phyloP scores from a whole-genome alignment of 352 stramenopile genomes.

The Globisporangium yorkense region DNA sequence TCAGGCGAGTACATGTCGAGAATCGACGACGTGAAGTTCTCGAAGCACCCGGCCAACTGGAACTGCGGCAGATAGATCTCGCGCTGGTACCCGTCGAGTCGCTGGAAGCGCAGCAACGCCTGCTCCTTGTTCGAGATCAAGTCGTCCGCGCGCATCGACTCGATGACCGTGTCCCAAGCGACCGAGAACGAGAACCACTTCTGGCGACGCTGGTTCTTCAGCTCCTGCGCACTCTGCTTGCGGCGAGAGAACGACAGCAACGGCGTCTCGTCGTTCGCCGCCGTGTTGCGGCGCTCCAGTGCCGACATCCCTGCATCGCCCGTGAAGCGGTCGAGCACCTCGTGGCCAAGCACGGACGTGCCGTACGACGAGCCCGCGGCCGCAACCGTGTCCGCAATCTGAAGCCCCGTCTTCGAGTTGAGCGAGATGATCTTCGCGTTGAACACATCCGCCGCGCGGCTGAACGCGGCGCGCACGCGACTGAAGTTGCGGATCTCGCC shows the following conservation, averaged over 20 bases:
- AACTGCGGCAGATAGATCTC: slow-evolving; percentile 98
- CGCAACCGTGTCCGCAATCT: slow-evolving; percentile 31
- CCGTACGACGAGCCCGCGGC: slow-evolving; percentile 35
- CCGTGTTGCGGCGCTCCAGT: slow-evolving; percentile 4
- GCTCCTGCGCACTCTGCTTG: slow-evolving; percentile 72
- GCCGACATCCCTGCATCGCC: slow-evolving; percentile 21
- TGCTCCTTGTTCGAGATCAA: slow-evolving; percentile 88
- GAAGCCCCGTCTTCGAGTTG: slow-evolving; percentile 66
- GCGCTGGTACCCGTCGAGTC: slow-evolving; percentile 94
- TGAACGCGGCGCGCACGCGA: slow-evolving; percentile 83
- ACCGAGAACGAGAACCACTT: slow-evolving; percentile 99
- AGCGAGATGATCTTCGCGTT: slow-evolving; percentile 80
- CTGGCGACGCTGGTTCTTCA: slow-evolving; percentile 91
- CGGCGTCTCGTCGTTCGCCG: slow-evolving; percentile 46
- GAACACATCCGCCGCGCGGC: slow-evolving; percentile 80
- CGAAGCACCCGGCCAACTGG: slow-evolving; percentile 95
- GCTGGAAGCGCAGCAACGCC: slow-evolving; percentile 94
- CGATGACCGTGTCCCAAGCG: slow-evolving; percentile 97
- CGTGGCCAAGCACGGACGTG: slow-evolving; percentile 32
- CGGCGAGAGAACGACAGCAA: slow-evolving; percentile 82
- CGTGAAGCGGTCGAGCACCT: slow-evolving; percentile 51
- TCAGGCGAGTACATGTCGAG: slow-evolving; percentile 62
- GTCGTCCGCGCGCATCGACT: slow-evolving; percentile 92
- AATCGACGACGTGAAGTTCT: slow-evolving; percentile 83
- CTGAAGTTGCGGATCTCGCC: slow-evolving; percentile 94